Evolutionary conservation across 139 green algal species (phyloP).

Genomic region (Pleodorina starrii): DNA sequence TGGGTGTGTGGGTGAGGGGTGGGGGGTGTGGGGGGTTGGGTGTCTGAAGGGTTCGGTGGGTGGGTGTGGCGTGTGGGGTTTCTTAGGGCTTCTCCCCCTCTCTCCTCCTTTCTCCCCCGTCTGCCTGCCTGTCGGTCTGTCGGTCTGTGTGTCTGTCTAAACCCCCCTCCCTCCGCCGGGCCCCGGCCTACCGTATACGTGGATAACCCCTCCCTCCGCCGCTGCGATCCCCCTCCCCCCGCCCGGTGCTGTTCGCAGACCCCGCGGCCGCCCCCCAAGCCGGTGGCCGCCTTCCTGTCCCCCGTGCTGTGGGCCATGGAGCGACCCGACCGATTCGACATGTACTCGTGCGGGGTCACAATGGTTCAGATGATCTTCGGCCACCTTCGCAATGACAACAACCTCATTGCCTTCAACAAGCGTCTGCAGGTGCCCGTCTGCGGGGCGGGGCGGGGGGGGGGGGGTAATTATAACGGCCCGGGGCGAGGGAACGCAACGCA

Average conservation of each 20-base stretch:
- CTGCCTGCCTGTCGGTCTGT: too few relatives aligned
- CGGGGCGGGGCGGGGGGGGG: neutral
- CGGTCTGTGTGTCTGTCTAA: too few relatives aligned
- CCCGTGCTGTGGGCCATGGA: constrained; percentile 91
- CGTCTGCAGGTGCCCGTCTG: constrained; percentile 27
- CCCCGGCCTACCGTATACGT: too few relatives aligned
- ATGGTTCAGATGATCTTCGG: constrained; percentile 87
- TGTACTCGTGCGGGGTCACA: constrained; percentile 84
- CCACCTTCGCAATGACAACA: constrained; percentile 81
- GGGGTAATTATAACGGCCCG: neutral
- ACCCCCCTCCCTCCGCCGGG: too few relatives aligned
- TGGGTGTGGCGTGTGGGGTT: neutral
- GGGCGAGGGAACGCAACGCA: neutral
- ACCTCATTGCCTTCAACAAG: constrained; percentile 81
- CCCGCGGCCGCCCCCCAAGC: constrained; percentile 63
- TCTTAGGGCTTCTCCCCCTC: neutral
- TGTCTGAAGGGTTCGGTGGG: neutral
- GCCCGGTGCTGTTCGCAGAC: constrained; percentile 53
- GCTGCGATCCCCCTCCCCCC: neutral
- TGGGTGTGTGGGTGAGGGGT: neutral
- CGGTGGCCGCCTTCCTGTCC: constrained; percentile 79
- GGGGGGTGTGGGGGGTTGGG: neutral
- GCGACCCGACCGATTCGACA: constrained; percentile 93
- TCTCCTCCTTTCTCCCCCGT: neutral
- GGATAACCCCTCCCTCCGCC: neutral